Evolutionary conservation across 768 basidiomycete species (phyloP), one percentile per base, ranked within the genome.

Genomic region (Suillus paluster): DNA sequence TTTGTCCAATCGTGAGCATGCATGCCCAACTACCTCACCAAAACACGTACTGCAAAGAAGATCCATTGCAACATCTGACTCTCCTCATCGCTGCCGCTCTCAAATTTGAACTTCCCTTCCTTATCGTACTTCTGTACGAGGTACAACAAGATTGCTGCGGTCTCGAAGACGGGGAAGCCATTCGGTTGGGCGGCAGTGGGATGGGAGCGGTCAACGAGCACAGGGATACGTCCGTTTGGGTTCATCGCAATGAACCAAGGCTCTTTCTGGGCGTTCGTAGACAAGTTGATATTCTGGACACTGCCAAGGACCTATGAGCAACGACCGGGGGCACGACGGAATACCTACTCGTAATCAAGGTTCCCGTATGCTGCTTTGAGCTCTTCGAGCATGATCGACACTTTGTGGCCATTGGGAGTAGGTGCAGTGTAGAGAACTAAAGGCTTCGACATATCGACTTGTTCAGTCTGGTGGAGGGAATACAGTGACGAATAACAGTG

Each of bases 11-110:
- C 41, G 17, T 57, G 52, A 68, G 53, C 6, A 27, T 42, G 27
- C 48, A 27, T 25, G 10, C 25, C 23, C 23, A 25, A 3, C 3
- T 25, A 25, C 5, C 0, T 38, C 14, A 54, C 15, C 5, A 25
- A 1, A 21, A 12, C 4, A 67, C 83, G 60, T 63, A 89, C 89
- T 15, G 87, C 83, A 66, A 94, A 95, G 79, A 94, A 92, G 57
- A 95, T 86, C 95, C 93, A 96, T 70, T 93, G 92, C 25, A 92
- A 69, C 77, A 86, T 81, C 75, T 90, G 87, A 68, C 86, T 89
- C 68, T 88, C 86, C 38, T 87, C 80, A 49, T 90, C 80, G 19
- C 72, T 76, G 5, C 86, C 81, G 4, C 84, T 76, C 19, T 89
- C 81, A 75, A 90, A 94, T 67, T 77, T 83, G 68, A 95, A 90